Base-by-base conservation (phyloP, 768 basidiomycete species). In the Mycena indigotica region DNA sequence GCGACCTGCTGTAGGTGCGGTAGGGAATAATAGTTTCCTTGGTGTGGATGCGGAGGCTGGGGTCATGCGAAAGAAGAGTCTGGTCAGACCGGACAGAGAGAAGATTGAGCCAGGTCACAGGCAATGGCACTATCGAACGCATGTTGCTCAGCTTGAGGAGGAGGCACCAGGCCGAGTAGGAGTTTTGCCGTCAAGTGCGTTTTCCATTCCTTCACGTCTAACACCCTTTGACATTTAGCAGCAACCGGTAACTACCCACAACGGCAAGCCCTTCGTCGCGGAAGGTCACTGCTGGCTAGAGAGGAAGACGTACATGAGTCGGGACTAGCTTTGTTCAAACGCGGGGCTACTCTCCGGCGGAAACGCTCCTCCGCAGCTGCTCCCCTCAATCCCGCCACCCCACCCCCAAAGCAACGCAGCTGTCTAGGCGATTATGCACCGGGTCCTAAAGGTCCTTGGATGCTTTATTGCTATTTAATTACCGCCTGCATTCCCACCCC, bases 31-130 rank as follows among this genome's bases (percentile, higher is more conserved):
- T n/a, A 28, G 24, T 26, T 48, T 25, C 46, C 46, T 64, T 51
- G 51, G 67, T 61, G 55, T 66, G 54, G 79, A 81, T 62, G 73
- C 77, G 44, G 83, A 83, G 57, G 72, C 68, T 46, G 73, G 79
- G 56, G 82, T 92, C 5, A 75, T 79, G 56, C 77, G 97, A 69
- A 98, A 97, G 81, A 95, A 95, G 80, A 91, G 88, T 69, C 81
- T 99, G 17, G 91, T 98, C 52, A 79, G 82, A 55, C 96, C 96
- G 4, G 96, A 99, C 73, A 80, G 96, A 56, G 95, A 97, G 78
- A 93, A 95, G 80, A 92, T 98, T 65, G 95, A 98, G 67, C 94
- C 95, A 10, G 86, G 86, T 39, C 94, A 98, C 77, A 84, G 94
- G 50, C 87, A 95, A 66, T 98, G 89, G 88, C 90, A 98, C 74